Evolutionary conservation across 2,329 filamentous ascomycete genomes (phyloP), one percentile per base, ranked within the genome.

Genomic region (Ceratocystis harringtonii): DNA sequence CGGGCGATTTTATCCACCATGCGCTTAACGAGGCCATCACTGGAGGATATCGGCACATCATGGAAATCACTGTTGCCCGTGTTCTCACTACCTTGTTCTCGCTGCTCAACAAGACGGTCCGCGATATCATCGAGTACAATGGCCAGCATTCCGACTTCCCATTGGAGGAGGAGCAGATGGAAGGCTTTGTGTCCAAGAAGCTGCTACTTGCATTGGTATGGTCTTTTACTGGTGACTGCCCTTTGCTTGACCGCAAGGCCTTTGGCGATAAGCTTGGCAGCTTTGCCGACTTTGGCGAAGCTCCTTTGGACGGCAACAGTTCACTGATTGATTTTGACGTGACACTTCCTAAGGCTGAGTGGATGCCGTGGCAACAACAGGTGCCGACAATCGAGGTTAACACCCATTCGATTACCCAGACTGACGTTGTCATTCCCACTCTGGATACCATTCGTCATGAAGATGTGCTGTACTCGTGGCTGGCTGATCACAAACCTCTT

Each of bases 401-500:
- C 74, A 99, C 95, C 0, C 95, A 99, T 75, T 96, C 92, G 4
- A 88, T 99, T 72, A 96, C 90, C 0, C 92, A 99, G 74, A 99
- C 95, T 1, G 95, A 99, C 75, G 90, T 97, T 50, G 94, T 99
- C 68, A 99, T 99, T 72, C 95, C 94, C 1, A 99, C 94, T 0
- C 79, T 99, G 62, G 94, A 99, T 74, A 99, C 95, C 32, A 88
- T 99, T 57, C 90, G 94, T 36, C 94, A 99, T 71, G 94, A 99
- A 75, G 94, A 97, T 76, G 90, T 99, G n/a, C 81, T 99, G 17
- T 99, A 99, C 78, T 99, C 95, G 2, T 99, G 94, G 94, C 84
- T 99, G 57, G 94, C 95, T 17, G 94, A 99, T 75, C 94, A 99
- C 74, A 99, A 99, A 78, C 94, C 95, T 12, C 80, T 99, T 19